Conservation (phyloP, 495 filamentous ascomycete genomes). For the Aspergillus campestris region DNA sequence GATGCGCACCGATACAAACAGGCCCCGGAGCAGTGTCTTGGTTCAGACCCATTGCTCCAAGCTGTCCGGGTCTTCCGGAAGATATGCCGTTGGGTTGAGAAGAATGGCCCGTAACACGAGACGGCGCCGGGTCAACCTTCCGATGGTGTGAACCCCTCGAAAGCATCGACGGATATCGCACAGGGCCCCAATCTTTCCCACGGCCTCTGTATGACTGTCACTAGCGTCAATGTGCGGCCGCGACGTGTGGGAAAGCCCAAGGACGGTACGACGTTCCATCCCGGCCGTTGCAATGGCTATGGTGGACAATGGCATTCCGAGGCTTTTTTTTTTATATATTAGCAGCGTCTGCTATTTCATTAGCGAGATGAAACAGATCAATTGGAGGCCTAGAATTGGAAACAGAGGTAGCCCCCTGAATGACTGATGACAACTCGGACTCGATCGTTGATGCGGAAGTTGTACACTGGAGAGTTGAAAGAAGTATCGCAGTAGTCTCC, state of each 20-base stretch:
- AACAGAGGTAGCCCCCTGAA: no score
- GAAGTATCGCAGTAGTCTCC: no score
- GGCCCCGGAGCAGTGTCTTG: constrained; percentile 4
- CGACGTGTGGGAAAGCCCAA: not conserved
- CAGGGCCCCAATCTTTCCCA: constrained; percentile 1
- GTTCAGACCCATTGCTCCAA: constrained; percentile 1
- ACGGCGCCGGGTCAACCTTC: constrained; percentile 25
- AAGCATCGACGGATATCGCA: constrained; percentile 7
- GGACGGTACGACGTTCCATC: constrained; percentile 4
- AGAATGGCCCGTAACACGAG: constrained; percentile 22
- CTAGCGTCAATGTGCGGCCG: not conserved
- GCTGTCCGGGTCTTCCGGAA: constrained; percentile 25
- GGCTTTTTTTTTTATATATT: no score
- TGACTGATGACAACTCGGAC: no score
- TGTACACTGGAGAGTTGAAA: no score
- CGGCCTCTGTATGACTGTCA: constrained; percentile 7
- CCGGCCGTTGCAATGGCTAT: not conserved
- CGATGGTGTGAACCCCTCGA: constrained; percentile 12
- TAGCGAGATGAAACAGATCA: no score
- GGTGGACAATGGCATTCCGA: no score
- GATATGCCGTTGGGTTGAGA: constrained; percentile 30
- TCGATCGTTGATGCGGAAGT: no score
- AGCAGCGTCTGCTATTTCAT: no score
- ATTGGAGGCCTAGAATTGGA: no score
- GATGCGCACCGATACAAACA: constrained; percentile 9